Percentiles rank a stretch among this genome's conserved stretches.
Evolutionary conservation across 305 asterid species (phyloP).

Genomic region (Fraxinus dipetala): DNA sequence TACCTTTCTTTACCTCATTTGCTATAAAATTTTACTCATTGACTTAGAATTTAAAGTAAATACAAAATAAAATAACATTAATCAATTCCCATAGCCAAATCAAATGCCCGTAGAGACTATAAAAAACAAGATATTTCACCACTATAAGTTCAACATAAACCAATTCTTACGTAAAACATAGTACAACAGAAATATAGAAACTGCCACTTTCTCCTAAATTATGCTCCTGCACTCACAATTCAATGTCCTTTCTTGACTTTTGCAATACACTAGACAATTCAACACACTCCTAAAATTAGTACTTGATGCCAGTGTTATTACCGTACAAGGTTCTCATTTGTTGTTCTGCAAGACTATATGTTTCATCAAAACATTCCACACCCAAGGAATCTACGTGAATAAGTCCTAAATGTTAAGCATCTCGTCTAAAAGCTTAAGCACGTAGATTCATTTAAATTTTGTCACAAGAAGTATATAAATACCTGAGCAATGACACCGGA

Average conservation of each 20-base stretch:
- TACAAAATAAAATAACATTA: background rate
- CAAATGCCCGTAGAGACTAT: background rate
- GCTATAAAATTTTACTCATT: background rate
- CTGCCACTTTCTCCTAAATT: background rate
- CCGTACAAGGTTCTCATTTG: background rate
- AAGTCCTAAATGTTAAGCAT: background rate
- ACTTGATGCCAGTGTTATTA: background rate
- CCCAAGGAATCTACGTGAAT: background rate
- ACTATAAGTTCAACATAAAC: background rate
- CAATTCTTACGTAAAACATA: background rate
- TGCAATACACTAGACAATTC: background rate
- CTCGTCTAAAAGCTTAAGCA: background rate
- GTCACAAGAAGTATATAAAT: background rate
- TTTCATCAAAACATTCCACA: background rate
- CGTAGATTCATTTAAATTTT: background rate
- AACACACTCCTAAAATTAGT: background rate
- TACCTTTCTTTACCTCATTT: background rate
- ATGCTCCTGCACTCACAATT: background rate
- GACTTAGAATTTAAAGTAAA: background rate
- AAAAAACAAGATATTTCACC: background rate
- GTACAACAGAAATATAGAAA: background rate
- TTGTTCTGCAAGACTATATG: background rate
- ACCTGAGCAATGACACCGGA: conserved; percentile 93
- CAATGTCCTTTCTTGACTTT: background rate
- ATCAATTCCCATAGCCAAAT: background rate